Conservation (phyloP, 371 early-diverging fungal species). For the Apophysomyces ossiformis region DNA sequence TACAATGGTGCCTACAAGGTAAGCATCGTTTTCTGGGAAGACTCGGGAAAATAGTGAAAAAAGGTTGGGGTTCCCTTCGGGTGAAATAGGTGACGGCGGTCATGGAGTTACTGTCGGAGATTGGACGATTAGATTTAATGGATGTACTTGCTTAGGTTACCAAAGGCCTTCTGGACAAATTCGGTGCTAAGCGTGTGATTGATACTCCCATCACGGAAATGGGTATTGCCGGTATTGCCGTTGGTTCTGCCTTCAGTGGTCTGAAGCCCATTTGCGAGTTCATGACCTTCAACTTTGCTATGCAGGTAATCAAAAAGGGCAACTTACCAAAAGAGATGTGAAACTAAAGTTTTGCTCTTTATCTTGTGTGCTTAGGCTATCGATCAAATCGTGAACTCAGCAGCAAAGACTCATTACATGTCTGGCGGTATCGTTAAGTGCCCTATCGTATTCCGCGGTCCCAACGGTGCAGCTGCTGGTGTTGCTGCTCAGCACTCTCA, state of each 20-base stretch:
- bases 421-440: constrained; percentile 90
- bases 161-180: constrained; percentile 98
- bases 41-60: constrained; percentile 50
- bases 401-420: constrained; percentile 99
- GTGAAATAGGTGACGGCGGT: constrained; percentile 21
- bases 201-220: constrained; percentile 99
- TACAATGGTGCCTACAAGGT: constrained; percentile 99
- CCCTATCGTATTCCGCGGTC: constrained; percentile 99
- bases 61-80: constrained; percentile 48
- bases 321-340: constrained; percentile 3
- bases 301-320: constrained; percentile 80
- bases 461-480: constrained; percentile 99
- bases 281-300: constrained; percentile 99
- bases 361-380: constrained; percentile 76
- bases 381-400: constrained; percentile 99
- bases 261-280: constrained; percentile 99
- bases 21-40: constrained; percentile 35
- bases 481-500: constrained; percentile 99
- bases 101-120: constrained; percentile 21
- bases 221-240: constrained; percentile 99
- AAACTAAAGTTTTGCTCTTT: constrained; percentile 4
- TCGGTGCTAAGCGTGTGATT: constrained; percentile 95
- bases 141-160: constrained; percentile 74
- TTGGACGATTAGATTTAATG: constrained; percentile 14
- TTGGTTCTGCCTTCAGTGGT: constrained; percentile 96